These are phyloP conservation scores for Serendipita sp. DNA, from an alignment of 768 basidiomycete genomes.

Conservation along the genomic window DNA sequence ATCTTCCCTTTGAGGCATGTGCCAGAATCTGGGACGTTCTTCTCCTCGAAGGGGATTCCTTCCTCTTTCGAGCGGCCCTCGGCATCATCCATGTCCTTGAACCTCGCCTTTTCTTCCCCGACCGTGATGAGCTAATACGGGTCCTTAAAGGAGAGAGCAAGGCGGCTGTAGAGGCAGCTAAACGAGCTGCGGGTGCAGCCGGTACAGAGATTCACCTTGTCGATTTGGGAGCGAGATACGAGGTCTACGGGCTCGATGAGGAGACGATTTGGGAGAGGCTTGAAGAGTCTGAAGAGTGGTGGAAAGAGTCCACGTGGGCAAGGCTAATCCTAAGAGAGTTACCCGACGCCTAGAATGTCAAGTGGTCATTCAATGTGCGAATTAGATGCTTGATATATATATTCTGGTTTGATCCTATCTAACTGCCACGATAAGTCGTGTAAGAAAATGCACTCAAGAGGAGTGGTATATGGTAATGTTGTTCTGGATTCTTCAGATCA, in stretches of 20 bases:
- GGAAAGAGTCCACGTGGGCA: constrained; percentile 83
- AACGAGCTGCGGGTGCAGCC: constrained; percentile 36
- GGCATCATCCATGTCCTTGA: constrained; percentile 71
- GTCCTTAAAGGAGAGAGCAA: constrained; percentile 74
- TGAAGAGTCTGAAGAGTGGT: constrained; percentile 74
- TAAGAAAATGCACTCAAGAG: constrained; percentile 82
- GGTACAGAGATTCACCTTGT: constrained; percentile 7
- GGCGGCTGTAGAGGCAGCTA: constrained; percentile 69
- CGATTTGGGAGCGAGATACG: constrained; percentile 48
- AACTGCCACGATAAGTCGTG: constrained; percentile 89
- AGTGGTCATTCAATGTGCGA: not conserved
- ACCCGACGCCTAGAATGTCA: constrained; percentile 36
- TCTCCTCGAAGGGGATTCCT: constrained; percentile 64
- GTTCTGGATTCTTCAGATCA: constrained; percentile 46
- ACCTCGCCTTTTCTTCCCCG: constrained; percentile 77
- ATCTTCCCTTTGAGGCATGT: constrained; percentile 82
- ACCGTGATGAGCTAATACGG: constrained; percentile 58
- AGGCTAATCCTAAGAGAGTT: constrained; percentile 68
- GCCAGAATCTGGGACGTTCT: constrained; percentile 81
- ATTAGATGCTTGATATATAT: not conserved
- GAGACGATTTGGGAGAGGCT: constrained; percentile 75
- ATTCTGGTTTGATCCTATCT: constrained; percentile 4
- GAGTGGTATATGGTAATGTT: constrained; percentile 87
- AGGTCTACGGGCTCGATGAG: constrained; percentile 74
- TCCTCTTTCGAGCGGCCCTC: constrained; percentile 72